phyloP scores from a whole-genome alignment of 2,329 filamentous ascomycete genomes.

The Nemania sp. region DNA sequence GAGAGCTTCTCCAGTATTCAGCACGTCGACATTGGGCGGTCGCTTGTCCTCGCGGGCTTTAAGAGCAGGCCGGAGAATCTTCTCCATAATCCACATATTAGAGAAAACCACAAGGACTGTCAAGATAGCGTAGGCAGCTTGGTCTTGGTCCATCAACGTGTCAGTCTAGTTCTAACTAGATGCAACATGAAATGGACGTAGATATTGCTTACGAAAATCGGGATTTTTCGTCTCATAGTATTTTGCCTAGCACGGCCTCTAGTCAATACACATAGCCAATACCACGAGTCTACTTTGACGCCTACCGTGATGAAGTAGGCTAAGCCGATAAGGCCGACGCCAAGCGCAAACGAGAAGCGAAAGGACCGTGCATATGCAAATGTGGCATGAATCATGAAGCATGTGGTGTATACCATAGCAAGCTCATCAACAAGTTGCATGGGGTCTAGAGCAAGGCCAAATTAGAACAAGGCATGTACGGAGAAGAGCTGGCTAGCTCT shows the following conservation, averaged over 20 bases:
- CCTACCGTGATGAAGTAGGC: constrained; percentile 77
- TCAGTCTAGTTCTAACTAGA: constrained; percentile 13
- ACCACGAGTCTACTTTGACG: constrained; percentile 52
- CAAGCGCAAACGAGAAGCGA: constrained; percentile 65
- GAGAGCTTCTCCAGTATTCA: constrained; percentile 53
- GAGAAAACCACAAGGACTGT: constrained; percentile 78
- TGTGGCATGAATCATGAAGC: constrained; percentile 71
- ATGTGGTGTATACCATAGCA: constrained; percentile 71
- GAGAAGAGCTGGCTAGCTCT: neutral
- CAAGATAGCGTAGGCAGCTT: constrained; percentile 75
- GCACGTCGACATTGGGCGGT: constrained; percentile 52
- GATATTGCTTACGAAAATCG: constrained; percentile 76
- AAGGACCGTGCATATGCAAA: constrained; percentile 75
- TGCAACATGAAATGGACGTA: neutral
- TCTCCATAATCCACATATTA: constrained; percentile 80
- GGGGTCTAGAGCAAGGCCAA: constrained; percentile 56
- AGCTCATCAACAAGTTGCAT: constrained; percentile 72
- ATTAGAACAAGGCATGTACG: constrained; percentile 11
- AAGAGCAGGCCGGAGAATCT: constrained; percentile 59
- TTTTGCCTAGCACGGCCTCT: constrained; percentile 52
- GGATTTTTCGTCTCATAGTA: constrained; percentile 88
- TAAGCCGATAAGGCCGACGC: constrained; percentile 65
- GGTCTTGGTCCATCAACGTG: constrained; percentile 23
- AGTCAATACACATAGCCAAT: constrained; percentile 34
- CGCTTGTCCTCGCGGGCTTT: constrained; percentile 62